Conservation (phyloP, 2,329 filamentous ascomycete species). For the Biscogniauxia marginata region DNA sequence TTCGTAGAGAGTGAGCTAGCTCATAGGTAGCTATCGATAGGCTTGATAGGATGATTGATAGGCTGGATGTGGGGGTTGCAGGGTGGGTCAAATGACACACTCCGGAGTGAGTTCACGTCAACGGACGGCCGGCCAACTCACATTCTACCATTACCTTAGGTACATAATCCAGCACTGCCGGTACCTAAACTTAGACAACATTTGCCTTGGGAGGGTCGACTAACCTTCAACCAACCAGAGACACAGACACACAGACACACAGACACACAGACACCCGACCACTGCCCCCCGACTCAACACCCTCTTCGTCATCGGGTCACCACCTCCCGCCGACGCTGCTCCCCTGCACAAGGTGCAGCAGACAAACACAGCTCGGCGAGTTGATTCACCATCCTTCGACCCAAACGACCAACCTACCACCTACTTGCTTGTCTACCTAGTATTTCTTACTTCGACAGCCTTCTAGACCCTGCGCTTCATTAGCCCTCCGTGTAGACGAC, state of each 20-base stretch:
- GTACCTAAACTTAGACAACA: background rate
- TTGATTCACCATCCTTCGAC: background rate
- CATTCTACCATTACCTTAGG: background rate
- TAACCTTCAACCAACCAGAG: background rate
- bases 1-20: background rate
- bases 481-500: constrained; percentile 25
- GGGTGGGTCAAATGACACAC: constrained; percentile 25
- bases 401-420: background rate
- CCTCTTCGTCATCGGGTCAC: background rate
- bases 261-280: no score
- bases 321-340: background rate
- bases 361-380: background rate
- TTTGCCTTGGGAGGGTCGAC: background rate
- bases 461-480: constrained; percentile 2
- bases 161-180: background rate
- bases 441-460: background rate
- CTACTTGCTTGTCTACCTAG: background rate
- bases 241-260: background rate
- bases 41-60: constrained; percentile 7
- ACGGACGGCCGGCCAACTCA: background rate
- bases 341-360: background rate
- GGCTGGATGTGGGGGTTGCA: constrained; percentile 17
- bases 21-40: constrained; percentile 11
- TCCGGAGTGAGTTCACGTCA: constrained; percentile 3
- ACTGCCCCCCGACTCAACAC: background rate